Conservation (phyloP, 2,329 filamentous ascomycete genomes). For the Geosmithia putterillii region DNA sequence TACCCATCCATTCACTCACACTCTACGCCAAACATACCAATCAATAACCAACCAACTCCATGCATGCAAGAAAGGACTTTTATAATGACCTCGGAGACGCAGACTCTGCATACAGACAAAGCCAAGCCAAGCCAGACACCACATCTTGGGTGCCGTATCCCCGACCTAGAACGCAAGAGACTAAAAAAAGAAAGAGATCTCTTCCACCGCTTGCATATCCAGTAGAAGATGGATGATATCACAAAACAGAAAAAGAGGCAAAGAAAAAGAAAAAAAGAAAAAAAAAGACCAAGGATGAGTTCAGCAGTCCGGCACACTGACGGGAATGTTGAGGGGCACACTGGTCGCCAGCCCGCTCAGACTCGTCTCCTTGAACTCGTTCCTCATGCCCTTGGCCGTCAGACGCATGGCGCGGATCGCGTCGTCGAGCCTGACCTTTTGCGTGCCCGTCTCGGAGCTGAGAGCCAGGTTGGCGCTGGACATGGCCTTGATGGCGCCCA, state of each 20-base stretch:
- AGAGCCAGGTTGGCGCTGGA: slow-evolving; percentile 36
- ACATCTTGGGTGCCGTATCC: too few relatives aligned
- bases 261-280: background rate
- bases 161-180: too few relatives aligned
- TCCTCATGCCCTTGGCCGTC: slow-evolving; percentile 37
- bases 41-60: too few relatives aligned
- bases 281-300: background rate
- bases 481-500: slow-evolving; percentile 38
- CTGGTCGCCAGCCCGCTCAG: slow-evolving; percentile 36
- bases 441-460: slow-evolving; percentile 28
- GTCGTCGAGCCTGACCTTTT: slow-evolving; percentile 36
- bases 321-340: slow-evolving; percentile 35
- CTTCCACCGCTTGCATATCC: background rate
- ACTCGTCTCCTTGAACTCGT: slow-evolving; percentile 41
- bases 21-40: too few relatives aligned
- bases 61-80: too few relatives aligned
- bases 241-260: background rate
- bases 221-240: background rate
- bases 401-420: slow-evolving; percentile 37
- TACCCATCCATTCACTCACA: too few relatives aligned
- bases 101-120: too few relatives aligned
- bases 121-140: too few relatives aligned
- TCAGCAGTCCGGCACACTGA: slow-evolving; percentile 38
- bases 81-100: too few relatives aligned
- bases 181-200: too few relatives aligned